Evolutionary conservation across 441 rosid species (phyloP).

Genomic region (Erysimum cheiri): DNA sequence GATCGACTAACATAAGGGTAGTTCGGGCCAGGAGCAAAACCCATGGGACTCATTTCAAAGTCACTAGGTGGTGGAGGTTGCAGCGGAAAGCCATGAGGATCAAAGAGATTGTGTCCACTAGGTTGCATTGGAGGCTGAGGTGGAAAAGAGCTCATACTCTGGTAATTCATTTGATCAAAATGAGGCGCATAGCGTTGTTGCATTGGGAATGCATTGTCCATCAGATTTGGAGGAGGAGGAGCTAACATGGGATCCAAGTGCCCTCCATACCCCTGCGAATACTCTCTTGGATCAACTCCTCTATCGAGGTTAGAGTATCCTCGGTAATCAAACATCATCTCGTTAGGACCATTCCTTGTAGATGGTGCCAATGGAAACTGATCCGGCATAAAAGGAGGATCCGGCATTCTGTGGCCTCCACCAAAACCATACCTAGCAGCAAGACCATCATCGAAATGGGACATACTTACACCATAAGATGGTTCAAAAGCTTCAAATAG

Average conservation of each 20-base stretch:
- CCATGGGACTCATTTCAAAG: slow-evolving; percentile 36
- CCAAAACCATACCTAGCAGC: slow-evolving; percentile 44
- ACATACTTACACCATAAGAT: slow-evolving; percentile 39
- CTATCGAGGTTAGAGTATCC: slow-evolving; percentile 38
- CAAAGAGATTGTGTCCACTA: slow-evolving; percentile 20
- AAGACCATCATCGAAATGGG: slow-evolving; percentile 46
- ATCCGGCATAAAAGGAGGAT: slow-evolving; percentile 37
- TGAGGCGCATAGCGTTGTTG: slow-evolving; percentile 72
- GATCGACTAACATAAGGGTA: slow-evolving; percentile 45
- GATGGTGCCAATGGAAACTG: slow-evolving; percentile 31
- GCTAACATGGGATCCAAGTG: slow-evolving; percentile 46
- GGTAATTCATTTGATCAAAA: slow-evolving; percentile 61
- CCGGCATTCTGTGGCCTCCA: slow-evolving; percentile 42
- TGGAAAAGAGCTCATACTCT: slow-evolving; percentile 48
- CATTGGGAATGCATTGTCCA: slow-evolving; percentile 49
- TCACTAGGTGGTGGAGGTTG: slow-evolving; percentile 49
- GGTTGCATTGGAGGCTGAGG: slow-evolving; percentile 46
- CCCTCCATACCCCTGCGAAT: slow-evolving; percentile 38
- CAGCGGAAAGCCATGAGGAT: slow-evolving; percentile 31
- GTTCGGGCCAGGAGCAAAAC: slow-evolving; percentile 60
- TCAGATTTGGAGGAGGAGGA: slow-evolving; percentile 47
- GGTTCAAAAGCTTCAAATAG: slow-evolving; percentile 41
- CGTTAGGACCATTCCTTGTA: slow-evolving; percentile 31
- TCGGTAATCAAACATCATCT: slow-evolving; percentile 46
- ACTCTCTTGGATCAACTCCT: slow-evolving; percentile 44